phyloP scores from a whole-genome alignment of 225 moss, liverwort and hornwort genomes.

The Antitrichia curtipendula region DNA sequence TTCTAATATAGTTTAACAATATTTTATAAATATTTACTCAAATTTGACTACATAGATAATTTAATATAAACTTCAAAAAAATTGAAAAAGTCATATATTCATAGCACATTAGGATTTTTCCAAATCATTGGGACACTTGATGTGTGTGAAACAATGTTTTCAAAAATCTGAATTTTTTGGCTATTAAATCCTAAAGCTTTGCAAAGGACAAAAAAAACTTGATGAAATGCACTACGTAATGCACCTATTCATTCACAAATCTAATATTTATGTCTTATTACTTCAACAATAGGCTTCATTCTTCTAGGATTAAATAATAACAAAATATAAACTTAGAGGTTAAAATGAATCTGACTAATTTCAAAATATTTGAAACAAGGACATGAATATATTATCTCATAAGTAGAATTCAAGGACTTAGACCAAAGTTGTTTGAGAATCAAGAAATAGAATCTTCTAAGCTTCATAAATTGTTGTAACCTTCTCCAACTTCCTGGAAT shows the following conservation, averaged over 20 bases:
- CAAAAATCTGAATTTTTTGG: background rate
- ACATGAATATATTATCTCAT: background rate
- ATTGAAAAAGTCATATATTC: background rate
- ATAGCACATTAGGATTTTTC: background rate
- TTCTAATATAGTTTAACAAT: background rate
- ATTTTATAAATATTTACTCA: background rate
- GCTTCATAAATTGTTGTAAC: background rate
- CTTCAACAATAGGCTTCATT: background rate
- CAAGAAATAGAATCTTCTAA: background rate
- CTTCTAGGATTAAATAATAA: background rate
- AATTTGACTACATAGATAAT: background rate
- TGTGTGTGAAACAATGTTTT: background rate
- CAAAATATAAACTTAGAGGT: background rate
- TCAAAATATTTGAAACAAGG: background rate
- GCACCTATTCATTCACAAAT: background rate
- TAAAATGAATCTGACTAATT: background rate
- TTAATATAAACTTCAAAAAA: background rate
- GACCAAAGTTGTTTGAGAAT: background rate
- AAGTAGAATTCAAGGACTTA: background rate
- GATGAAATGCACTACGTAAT: too few relatives aligned
- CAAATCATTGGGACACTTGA: fast-evolving
- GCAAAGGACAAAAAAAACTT: fast-evolving
- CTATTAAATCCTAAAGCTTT: background rate
- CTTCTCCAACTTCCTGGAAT: background rate
- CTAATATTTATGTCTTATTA: background rate